A percentile compares a stretch with the other conserved stretches of the same genome.
phyloP scores from a whole-genome alignment of 495 filamentous ascomycete species.

The Beverwykella pulmonaria region DNA sequence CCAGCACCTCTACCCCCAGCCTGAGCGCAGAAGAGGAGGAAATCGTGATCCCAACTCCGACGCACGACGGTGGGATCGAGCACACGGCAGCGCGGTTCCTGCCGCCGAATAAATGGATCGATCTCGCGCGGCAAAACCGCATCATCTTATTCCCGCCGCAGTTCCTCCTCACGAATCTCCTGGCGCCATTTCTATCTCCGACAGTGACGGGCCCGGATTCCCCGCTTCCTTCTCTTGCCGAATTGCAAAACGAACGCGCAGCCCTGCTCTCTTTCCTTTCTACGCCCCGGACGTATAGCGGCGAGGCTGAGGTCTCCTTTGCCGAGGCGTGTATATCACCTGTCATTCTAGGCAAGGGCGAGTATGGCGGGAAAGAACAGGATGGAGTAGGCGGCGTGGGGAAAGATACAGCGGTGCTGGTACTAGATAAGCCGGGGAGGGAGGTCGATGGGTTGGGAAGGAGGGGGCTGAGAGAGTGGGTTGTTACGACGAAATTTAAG shows the following conservation, averaged over 20 bases:
- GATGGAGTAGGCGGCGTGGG: constrained; percentile 39
- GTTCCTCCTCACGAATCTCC: constrained; percentile 70
- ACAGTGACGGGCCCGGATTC: constrained; percentile 19
- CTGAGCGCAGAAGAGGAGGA: constrained; percentile 37
- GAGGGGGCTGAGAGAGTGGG: constrained; percentile 71
- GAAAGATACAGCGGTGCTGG: constrained; percentile 67
- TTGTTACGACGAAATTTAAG: constrained; percentile 68
- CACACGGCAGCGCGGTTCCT: constrained; percentile 81
- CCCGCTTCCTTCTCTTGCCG: constrained; percentile 44
- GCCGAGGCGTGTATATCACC: constrained; percentile 78
- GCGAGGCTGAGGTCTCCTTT: constrained; percentile 64
- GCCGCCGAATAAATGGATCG: constrained; percentile 67
- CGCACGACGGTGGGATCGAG: constrained; percentile 82
- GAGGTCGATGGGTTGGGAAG: constrained; percentile 62
- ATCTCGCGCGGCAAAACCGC: constrained; percentile 59
- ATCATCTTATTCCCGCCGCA: constrained; percentile 92
- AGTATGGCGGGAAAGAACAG: constrained; percentile 47
- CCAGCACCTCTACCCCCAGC: constrained; percentile 43
- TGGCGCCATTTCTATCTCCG: constrained; percentile 62
- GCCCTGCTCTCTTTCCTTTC: constrained; percentile 61
- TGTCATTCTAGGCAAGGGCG: constrained; percentile 59
- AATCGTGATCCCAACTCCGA: constrained; percentile 60
- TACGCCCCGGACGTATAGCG: constrained; percentile 27
- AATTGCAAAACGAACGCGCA: constrained; percentile 59
- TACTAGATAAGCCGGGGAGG: constrained; percentile 68